Percentiles rank a stretch among this genome's conserved stretches.
These are phyloP conservation scores for Diaporthe sp. DNA, from an alignment of 2,329 filamentous ascomycete genomes.

Conservation along the genomic window DNA sequence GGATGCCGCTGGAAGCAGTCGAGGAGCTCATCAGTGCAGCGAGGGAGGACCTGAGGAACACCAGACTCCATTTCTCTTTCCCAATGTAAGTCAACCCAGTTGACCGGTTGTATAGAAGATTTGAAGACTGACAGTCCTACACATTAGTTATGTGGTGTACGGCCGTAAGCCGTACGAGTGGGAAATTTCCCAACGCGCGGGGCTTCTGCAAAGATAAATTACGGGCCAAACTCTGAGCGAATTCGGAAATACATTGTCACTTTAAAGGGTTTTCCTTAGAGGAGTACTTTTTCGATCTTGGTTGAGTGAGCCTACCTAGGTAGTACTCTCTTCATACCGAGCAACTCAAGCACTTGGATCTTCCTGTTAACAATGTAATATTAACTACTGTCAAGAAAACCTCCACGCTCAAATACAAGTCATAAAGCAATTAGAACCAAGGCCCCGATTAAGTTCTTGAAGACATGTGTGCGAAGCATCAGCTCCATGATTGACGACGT, in stretches of 20 bases:
- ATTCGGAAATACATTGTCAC: background rate
- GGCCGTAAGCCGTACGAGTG: background rate
- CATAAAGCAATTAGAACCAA: background rate
- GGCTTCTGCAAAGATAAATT: background rate
- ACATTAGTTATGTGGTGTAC: background rate
- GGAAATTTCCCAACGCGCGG: background rate
- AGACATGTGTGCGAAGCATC: background rate
- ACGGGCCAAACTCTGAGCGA: background rate
- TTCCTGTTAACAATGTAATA: background rate
- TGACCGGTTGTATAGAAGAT: too few species aligned
- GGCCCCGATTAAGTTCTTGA: background rate
- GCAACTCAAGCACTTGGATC: background rate
- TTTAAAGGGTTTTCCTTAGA: too few species aligned
- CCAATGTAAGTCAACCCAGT: background rate
- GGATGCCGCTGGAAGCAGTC: background rate
- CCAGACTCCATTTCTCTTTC: conserved; percentile 2
- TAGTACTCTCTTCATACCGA: background rate
- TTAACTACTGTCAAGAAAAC: background rate
- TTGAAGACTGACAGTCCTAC: background rate
- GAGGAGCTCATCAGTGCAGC: background rate
- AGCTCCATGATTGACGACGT: background rate
- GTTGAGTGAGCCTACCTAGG: background rate
- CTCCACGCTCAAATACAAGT: background rate
- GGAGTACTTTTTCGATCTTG: background rate
- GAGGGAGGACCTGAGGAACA: background rate